phyloP scores from a whole-genome alignment of 2,329 filamentous ascomycete genomes.

The Aspergillus proliferans region DNA sequence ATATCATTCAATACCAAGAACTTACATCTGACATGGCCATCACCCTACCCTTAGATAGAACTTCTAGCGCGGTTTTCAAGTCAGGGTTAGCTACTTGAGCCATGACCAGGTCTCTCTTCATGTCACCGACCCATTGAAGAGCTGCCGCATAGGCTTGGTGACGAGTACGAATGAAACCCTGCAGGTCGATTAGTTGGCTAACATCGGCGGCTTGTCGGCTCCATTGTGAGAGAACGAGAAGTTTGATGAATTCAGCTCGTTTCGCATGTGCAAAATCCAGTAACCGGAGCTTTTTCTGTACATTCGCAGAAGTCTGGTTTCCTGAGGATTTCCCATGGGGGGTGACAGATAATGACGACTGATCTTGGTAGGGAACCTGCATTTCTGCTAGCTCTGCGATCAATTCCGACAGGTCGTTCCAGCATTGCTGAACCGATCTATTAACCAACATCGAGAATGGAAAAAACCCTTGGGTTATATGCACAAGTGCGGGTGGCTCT shows the following conservation, averaged over 20 bases:
- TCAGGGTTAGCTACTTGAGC: slow-evolving; percentile 84
- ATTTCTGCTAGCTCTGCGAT: slow-evolving; percentile 65
- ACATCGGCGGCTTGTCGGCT: slow-evolving; percentile 71
- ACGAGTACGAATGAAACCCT: slow-evolving; percentile 63
- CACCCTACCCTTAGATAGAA: slow-evolving; percentile 71
- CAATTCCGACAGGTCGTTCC: slow-evolving; percentile 67
- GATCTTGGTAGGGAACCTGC: slow-evolving; percentile 49
- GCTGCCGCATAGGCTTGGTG: slow-evolving; percentile 55
- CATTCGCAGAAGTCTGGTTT: slow-evolving; percentile 50
- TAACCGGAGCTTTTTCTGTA: slow-evolving; percentile 68
- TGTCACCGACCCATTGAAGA: slow-evolving; percentile 59
- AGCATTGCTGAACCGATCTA: slow-evolving; percentile 75
- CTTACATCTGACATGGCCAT: slow-evolving; percentile 72
- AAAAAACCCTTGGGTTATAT: slow-evolving; percentile 71
- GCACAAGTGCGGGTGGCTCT: slow-evolving; percentile 49
- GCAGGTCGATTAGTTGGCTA: slow-evolving; percentile 81
- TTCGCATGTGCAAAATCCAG: slow-evolving; percentile 72
- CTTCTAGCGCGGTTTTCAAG: slow-evolving; percentile 78
- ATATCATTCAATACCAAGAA: slow-evolving; percentile 13
- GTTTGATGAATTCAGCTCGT: slow-evolving; percentile 86
- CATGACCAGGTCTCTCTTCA: slow-evolving; percentile 65
- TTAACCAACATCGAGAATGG: slow-evolving; percentile 68
- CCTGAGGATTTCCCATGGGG: slow-evolving; percentile 24
- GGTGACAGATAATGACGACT: slow-evolving; percentile 6
- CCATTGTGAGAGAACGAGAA: slow-evolving; percentile 87